These are phyloP conservation scores for Endoconidiophora laricicola DNA, from an alignment of 2,329 filamentous ascomycete genomes.

Conservation along the genomic window DNA sequence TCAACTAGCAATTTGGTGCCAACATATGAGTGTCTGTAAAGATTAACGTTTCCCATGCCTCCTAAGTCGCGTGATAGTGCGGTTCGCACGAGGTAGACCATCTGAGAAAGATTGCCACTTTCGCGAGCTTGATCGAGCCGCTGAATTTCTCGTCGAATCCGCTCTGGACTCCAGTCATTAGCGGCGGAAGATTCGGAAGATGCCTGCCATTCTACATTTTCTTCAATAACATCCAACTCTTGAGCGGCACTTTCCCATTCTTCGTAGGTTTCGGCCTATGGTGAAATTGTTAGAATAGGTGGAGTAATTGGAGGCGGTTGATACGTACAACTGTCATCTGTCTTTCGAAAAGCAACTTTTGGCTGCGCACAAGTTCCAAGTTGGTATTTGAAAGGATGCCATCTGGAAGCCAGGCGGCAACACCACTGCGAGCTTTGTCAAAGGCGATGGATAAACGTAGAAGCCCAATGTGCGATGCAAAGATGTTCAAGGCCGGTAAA, in stretches of 20 bases:
- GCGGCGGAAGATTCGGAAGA: conserved; percentile 17
- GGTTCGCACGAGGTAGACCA: conserved; percentile 70
- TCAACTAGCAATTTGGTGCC: conserved; percentile 83
- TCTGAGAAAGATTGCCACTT: conserved; percentile 53
- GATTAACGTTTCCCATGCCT: conserved; percentile 64
- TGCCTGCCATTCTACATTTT: conserved; percentile 67
- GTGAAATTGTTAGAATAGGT: not conserved
- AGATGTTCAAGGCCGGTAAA: too few species aligned
- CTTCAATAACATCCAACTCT: conserved; percentile 64
- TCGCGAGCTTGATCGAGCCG: conserved; percentile 60
- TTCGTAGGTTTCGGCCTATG: conserved; percentile 46
- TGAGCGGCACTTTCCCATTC: conserved; percentile 63
- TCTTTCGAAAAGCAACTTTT: not conserved
- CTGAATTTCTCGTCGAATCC: conserved; percentile 52
- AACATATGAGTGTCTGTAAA: conserved; percentile 72
- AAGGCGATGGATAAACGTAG: not conserved
- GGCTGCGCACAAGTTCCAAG: not conserved
- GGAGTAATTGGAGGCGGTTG: too few species aligned
- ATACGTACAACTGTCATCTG: conserved; percentile 7
- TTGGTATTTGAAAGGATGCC: too few species aligned
- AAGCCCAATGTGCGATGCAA: too few species aligned
- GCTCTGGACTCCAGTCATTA: conserved; percentile 52
- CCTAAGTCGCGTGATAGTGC: conserved; percentile 65
- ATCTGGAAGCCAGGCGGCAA: not conserved
- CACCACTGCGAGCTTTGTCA: not conserved